phyloP scores from a whole-genome alignment of 140 eudicot species.

The Stevia rebaudiana region DNA sequence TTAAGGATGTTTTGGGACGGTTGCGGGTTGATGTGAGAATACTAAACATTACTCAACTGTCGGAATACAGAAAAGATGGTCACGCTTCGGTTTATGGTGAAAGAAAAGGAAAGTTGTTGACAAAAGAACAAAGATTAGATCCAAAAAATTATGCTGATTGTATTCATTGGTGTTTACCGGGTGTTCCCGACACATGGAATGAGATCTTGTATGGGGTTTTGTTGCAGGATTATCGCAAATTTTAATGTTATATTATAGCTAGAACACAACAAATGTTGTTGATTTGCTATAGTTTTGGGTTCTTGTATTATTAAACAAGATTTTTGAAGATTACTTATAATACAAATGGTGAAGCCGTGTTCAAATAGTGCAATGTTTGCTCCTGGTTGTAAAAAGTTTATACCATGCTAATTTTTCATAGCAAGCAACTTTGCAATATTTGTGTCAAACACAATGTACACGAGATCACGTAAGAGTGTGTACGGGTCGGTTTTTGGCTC shows the following conservation, averaged over 20 bases:
- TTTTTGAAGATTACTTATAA: background rate
- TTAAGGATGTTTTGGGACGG: conserved; percentile 42
- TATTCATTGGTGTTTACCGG: conserved; percentile 96
- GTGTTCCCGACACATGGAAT: conserved; percentile 96
- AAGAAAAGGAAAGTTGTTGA: conserved; percentile 79
- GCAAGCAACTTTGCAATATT: too few species aligned
- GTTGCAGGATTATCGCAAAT: conserved; percentile 57
- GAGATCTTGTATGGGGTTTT: conserved; percentile 67
- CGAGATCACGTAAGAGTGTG: too few species aligned
- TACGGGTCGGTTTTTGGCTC: too few species aligned
- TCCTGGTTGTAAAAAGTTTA: too few species aligned
- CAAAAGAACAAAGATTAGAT: conserved; percentile 68
- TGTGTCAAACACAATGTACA: too few species aligned
- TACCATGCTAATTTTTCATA: too few species aligned
- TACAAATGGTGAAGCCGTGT: too few species aligned
- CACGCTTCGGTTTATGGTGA: conserved; percentile 86
- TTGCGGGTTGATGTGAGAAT: conserved; percentile 50
- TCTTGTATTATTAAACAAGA: background rate
- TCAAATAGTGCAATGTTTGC: too few species aligned
- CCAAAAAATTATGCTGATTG: conserved; percentile 84
- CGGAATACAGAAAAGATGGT: conserved; percentile 86
- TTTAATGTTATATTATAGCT: conserved; percentile 11
- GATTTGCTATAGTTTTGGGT: background rate
- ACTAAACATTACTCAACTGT: conserved; percentile 76
- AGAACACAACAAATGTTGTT: background rate